phyloP scores from a whole-genome alignment of 1,139 yeast species.

The Diutina ranongensis region DNA sequence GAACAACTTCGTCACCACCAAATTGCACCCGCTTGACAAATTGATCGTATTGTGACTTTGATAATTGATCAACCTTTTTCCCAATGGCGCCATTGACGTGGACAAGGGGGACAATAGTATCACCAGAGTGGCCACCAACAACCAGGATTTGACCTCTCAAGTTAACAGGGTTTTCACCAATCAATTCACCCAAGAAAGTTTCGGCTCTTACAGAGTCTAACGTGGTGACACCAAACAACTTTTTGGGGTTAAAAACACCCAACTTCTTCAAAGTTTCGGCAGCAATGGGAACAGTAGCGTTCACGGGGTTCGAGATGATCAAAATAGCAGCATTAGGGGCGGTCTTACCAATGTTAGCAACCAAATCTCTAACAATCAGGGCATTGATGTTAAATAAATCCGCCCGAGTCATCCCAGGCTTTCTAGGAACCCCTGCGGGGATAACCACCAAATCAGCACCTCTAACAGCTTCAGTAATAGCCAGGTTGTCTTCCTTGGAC shows the following conservation, averaged over 20 bases:
- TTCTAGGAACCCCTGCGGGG: conserved; percentile 79
- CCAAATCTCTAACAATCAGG: conserved; percentile 50
- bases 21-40: conserved; percentile 55
- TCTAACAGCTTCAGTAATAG: conserved; percentile 37
- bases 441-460: conserved; percentile 52
- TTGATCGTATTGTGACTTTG: conserved; percentile 24
- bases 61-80: conserved; percentile 19
- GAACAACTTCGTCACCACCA: conserved; percentile 74
- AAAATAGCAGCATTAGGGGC: conserved; percentile 55
- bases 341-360: conserved; percentile 42
- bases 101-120: conserved; percentile 52
- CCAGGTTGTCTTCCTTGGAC: conserved; percentile 41
- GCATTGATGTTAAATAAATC: conserved; percentile 69
- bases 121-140: conserved; percentile 71
- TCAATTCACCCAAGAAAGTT: conserved; percentile 35
- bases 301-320: conserved; percentile 66
- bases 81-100: conserved; percentile 18
- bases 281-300: conserved; percentile 66
- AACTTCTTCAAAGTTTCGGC: conserved; percentile 54
- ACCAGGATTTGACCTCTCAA: conserved; percentile 45
- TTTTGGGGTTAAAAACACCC: conserved; percentile 53
- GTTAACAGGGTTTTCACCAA: conserved; percentile 21
- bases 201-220: conserved; percentile 56
- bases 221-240: conserved; percentile 64
- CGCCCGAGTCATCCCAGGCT: conserved; percentile 74